phyloP scores from a whole-genome alignment of 352 stramenopile genomes.

The Pythium phragmitis region DNA sequence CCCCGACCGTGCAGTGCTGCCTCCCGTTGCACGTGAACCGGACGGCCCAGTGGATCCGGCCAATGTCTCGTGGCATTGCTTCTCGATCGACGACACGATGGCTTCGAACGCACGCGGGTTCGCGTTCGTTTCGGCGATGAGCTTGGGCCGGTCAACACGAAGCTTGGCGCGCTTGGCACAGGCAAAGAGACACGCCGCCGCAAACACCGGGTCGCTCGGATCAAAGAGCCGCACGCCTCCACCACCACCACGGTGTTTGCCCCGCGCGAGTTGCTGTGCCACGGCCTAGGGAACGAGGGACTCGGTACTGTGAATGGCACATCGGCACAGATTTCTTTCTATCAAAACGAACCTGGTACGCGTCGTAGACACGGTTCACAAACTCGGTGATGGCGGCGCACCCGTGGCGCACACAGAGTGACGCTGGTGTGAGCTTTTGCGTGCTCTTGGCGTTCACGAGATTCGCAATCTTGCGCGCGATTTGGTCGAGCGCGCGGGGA shows the following conservation, averaged over 20 bases:
- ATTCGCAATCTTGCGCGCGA: constrained; percentile 50
- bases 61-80: constrained; percentile 20
- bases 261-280: constrained; percentile 28
- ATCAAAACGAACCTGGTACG: constrained; percentile 39
- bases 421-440: constrained; percentile 45
- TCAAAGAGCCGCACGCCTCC: constrained; percentile 30
- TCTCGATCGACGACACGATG: constrained; percentile 71
- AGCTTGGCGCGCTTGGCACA: constrained; percentile 71
- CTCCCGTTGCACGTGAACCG: background rate
- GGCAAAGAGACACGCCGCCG: constrained; percentile 63
- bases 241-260: constrained; percentile 7
- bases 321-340: background rate
- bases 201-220: constrained; percentile 50
- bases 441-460: constrained; percentile 46
- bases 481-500: constrained; percentile 42
- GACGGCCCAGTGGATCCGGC: background rate
- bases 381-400: constrained; percentile 66
- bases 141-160: constrained; percentile 52
- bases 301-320: background rate
- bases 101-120: constrained; percentile 61
- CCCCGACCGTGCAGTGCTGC: background rate
- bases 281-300: constrained; percentile 21
- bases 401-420: constrained; percentile 73
- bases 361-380: constrained; percentile 51
- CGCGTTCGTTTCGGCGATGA: constrained; percentile 60